Conservation (phyloP, 345 rosid species). For the Eutrema heterophyllum region DNA sequence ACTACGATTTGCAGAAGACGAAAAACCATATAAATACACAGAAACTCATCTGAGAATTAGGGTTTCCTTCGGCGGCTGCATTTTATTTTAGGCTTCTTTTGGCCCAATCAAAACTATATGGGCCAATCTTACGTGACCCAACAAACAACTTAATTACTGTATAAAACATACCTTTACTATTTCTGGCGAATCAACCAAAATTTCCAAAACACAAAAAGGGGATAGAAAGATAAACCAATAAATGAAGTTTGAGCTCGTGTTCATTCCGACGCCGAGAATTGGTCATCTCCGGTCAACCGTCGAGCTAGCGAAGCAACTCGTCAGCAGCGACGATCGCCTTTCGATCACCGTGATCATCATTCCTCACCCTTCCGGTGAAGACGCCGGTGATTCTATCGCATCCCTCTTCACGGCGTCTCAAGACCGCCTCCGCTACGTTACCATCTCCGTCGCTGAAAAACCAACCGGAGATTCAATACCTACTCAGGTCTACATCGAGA, state of each 20-base stretch:
- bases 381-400: neutral
- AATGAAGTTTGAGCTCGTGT: constrained; percentile 40
- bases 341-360: constrained; percentile 42
- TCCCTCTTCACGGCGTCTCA: constrained; percentile 3
- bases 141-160: neutral
- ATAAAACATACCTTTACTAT: neutral
- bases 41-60: neutral
- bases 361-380: neutral
- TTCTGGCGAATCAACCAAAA: neutral
- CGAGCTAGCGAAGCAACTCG: constrained; percentile 39
- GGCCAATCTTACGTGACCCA: neutral
- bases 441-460: constrained; percentile 21
- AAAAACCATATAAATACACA: constrained; percentile 8
- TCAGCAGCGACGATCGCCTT: constrained; percentile 26
- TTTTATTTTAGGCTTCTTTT: neutral
- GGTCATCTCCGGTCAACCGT: constrained; percentile 46
- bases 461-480: neutral
- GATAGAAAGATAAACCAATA: neutral
- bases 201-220: neutral
- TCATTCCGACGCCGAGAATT: constrained; percentile 39
- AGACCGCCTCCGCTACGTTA: constrained; percentile 20
- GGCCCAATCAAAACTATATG: neutral
- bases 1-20: neutral
- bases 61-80: neutral
- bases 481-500: constrained; percentile 18